Conservation (phyloP, 129 eudicot genomes). For the carrot (Daucus carota) region DNA sequence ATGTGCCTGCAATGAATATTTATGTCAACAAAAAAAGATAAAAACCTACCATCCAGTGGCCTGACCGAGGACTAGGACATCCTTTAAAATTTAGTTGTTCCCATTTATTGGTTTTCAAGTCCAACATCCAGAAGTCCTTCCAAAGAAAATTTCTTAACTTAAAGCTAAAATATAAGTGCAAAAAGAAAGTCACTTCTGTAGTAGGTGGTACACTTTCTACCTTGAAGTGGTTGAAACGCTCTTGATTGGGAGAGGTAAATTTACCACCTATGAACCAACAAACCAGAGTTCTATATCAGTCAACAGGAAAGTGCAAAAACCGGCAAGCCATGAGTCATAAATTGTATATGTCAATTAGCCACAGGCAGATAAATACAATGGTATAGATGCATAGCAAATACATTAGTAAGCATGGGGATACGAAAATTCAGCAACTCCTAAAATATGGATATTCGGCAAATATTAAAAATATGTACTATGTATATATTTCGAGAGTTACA, state of each 20-base stretch:
- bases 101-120: constrained; percentile 94
- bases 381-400: background rate
- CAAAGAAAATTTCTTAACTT: constrained; percentile 2
- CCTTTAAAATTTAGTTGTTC: constrained; percentile 95
- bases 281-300: background rate
- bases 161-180: constrained; percentile 3
- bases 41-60: constrained; percentile 90
- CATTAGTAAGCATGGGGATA: background rate
- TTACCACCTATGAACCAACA: constrained; percentile 64
- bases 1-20: background rate
- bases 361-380: background rate
- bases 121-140: constrained; percentile 94
- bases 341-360: background rate
- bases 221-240: constrained; percentile 98
- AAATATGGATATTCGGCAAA: no score
- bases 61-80: constrained; percentile 97
- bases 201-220: constrained; percentile 18
- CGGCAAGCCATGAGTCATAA: background rate
- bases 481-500: no score
- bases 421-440: no score
- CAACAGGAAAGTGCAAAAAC: background rate
- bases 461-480: no score
- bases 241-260: constrained; percentile 96
- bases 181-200: constrained; percentile 5
- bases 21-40: background rate